Conservation (phyloP, 768 basidiomycete species). For the Trametes gibbosa region DNA sequence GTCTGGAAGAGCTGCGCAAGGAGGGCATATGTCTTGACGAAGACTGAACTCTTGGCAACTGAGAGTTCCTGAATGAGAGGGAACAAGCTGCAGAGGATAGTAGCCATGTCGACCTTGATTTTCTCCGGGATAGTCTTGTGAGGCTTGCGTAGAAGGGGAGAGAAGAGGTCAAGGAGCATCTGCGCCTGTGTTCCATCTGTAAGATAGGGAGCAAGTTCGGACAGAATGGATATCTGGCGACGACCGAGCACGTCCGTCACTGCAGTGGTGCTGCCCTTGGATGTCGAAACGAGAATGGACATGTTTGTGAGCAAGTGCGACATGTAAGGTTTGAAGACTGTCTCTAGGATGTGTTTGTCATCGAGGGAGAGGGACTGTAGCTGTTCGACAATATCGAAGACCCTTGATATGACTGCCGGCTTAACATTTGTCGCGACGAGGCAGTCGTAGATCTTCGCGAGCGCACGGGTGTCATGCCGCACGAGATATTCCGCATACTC, state of each 20-base stretch:
- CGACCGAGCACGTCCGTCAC: constrained; percentile 68
- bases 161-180: constrained; percentile 67
- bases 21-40: constrained; percentile 56
- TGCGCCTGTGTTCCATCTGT: constrained; percentile 69
- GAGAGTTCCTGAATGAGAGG: constrained; percentile 62
- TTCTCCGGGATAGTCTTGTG: constrained; percentile 78
- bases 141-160: constrained; percentile 78
- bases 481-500: constrained; percentile 65
- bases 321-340: constrained; percentile 67
- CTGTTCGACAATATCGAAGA: constrained; percentile 84
- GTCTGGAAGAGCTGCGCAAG: constrained; percentile 77
- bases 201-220: constrained; percentile 73
- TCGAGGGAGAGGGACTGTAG: constrained; percentile 55
- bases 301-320: constrained; percentile 70
- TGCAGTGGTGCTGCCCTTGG: constrained; percentile 42
- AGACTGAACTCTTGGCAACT: constrained; percentile 42
- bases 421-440: constrained; percentile 84
- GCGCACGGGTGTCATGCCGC: constrained; percentile 59
- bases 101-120: constrained; percentile 78
- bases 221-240: constrained; percentile 79
- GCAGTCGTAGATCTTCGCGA: constrained; percentile 82
- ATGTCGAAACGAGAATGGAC: constrained; percentile 62
- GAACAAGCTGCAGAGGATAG: constrained; percentile 64
- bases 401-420: constrained; percentile 70
- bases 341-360: constrained; percentile 47